Percentiles rank a stretch among this genome's conserved stretches.
These are phyloP conservation scores for Parathielavia hyrcaniae DNA, from an alignment of 495 filamentous ascomycete genomes.

Conservation along the genomic window DNA sequence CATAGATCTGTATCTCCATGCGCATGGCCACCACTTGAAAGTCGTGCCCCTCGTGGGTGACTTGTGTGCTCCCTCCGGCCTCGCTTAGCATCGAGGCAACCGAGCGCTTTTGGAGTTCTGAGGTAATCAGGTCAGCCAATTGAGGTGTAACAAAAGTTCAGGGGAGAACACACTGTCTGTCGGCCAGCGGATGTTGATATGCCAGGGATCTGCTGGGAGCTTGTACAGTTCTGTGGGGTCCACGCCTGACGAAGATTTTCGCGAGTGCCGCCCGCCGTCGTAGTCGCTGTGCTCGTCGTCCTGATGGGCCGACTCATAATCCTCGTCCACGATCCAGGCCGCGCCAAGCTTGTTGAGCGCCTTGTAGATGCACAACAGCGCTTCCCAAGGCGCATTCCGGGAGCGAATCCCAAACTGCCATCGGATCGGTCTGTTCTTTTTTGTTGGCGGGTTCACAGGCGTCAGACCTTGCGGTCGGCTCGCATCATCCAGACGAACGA, in stretches of 20 bases:
- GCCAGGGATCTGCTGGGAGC: constrained; percentile 90
- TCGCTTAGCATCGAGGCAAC: constrained; percentile 33
- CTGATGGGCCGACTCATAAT: constrained; percentile 38
- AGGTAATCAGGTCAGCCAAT: constrained; percentile 12
- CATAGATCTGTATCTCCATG: constrained; percentile 93
- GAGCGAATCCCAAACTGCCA: constrained; percentile 98
- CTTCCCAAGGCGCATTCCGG: constrained; percentile 87
- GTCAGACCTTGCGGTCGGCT: constrained; percentile 60
- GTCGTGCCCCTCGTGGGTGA: constrained; percentile 35
- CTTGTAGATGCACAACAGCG: constrained; percentile 87
- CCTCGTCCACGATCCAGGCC: constrained; percentile 65
- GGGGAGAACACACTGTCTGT: constrained; percentile 59
- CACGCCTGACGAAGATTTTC: constrained; percentile 18
- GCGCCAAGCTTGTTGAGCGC: constrained; percentile 81
- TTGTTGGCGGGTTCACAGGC: constrained; percentile 49
- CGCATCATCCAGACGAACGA: constrained; percentile 53
- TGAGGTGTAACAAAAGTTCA: neutral
- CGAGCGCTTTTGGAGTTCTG: constrained; percentile 38
- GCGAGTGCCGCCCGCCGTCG: constrained; percentile 15
- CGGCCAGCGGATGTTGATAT: constrained; percentile 80
- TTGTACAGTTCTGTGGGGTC: constrained; percentile 51
- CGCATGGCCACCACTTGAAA: constrained; percentile 68
- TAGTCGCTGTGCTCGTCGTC: constrained; percentile 26
- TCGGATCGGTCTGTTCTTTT: constrained; percentile 64
- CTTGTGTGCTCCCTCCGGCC: constrained; percentile 30